phyloP scores from a whole-genome alignment of 805 yeast species.

The Priceomyces fermenticarens region DNA sequence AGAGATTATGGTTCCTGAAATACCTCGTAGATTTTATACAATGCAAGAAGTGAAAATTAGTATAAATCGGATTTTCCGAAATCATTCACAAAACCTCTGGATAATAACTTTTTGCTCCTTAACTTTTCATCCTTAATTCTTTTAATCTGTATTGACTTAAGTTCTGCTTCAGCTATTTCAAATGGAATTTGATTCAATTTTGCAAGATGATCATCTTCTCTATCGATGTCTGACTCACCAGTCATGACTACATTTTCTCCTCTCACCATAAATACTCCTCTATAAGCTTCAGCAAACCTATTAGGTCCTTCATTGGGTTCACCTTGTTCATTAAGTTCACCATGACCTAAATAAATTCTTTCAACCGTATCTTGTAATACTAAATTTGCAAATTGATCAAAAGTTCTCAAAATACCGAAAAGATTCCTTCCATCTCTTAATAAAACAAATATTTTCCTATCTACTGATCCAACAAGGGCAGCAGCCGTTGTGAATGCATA shows the following conservation, averaged over 20 bases:
- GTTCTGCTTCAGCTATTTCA: slow-evolving; percentile 53
- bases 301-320: slow-evolving; percentile 1
- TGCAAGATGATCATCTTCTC: slow-evolving; percentile 68
- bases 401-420: slow-evolving; percentile 88
- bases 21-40: slow-evolving; percentile 3
- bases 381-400: slow-evolving; percentile 92
- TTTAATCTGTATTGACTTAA: slow-evolving; percentile 24
- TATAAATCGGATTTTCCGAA: slow-evolving; percentile 54
- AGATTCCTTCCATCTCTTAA: slow-evolving; percentile 87
- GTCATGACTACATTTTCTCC: slow-evolving; percentile 94
- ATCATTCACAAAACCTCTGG: slow-evolving; percentile 57
- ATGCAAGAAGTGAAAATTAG: slow-evolving; percentile 17
- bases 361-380: slow-evolving; percentile 90
- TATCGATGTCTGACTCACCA: slow-evolving; percentile 90
- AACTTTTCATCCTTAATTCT: slow-evolving; percentile 40
- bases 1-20: neutral
- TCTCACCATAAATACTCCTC: slow-evolving; percentile 84
- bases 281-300: slow-evolving; percentile 68
- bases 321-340: slow-evolving; percentile 32
- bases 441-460: slow-evolving; percentile 76
- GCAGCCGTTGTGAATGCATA: slow-evolving; percentile 87
- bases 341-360: slow-evolving; percentile 59
- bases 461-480: slow-evolving; percentile 84
- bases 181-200: slow-evolving; percentile 58
- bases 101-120: slow-evolving; percentile 48